Conservation (phyloP, 495 filamentous ascomycete species). For the Annulohypoxylon nitens region DNA sequence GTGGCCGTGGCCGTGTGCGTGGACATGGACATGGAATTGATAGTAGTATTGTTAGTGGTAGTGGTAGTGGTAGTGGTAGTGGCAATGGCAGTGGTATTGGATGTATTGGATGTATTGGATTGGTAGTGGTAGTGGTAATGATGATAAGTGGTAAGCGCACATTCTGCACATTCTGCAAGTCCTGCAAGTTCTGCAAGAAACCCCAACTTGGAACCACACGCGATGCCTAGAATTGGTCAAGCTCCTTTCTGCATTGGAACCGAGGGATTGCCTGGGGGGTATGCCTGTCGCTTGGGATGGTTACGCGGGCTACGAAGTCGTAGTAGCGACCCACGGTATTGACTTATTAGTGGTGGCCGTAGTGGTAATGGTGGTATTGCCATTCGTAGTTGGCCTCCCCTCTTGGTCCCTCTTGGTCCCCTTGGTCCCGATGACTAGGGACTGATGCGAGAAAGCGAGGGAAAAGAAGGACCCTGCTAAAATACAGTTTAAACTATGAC, state of each 20-base stretch:
- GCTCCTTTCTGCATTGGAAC: constrained; percentile 39
- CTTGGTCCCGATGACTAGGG: constrained; percentile 28
- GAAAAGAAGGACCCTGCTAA: constrained; percentile 8
- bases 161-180: background rate
- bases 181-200: constrained; percentile 27
- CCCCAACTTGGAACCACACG: constrained; percentile 18
- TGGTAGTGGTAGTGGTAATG: too few species aligned
- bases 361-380: constrained; percentile 7
- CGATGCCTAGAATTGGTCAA: constrained; percentile 43
- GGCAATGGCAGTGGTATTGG: constrained; percentile 24
- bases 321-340: background rate
- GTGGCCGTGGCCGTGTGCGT: constrained; percentile 22
- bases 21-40: background rate
- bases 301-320: constrained; percentile 23
- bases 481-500: background rate
- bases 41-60: constrained; percentile 1
- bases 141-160: constrained; percentile 21
- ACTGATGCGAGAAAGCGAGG: constrained; percentile 11
- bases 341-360: background rate
- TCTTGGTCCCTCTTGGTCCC: constrained; percentile 16
- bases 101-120: constrained; percentile 4
- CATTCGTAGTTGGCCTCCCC: background rate
- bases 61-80: constrained; percentile 25
- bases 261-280: constrained; percentile 22
- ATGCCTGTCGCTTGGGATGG: background rate